Evolutionary conservation across 331 rosid species (phyloP).

Genomic region (Quercus lobata): DNA sequence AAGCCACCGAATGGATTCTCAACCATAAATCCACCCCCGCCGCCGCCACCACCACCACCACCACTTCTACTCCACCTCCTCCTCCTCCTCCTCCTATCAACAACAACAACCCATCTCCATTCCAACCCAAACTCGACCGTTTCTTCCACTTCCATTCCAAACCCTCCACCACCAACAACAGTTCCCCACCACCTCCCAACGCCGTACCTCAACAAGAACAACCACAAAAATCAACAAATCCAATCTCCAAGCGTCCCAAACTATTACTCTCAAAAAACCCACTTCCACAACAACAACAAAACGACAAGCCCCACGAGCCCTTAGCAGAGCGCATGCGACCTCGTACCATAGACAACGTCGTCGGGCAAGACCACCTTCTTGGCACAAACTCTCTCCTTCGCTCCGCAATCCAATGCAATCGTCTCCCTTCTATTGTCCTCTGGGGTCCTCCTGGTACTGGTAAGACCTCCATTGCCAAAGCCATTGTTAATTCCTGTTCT

Average conservation of each 20-base stretch:
- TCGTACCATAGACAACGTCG: constrained; percentile 50
- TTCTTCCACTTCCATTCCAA: constrained; percentile 51
- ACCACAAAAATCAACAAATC: background rate
- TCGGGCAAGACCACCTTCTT: constrained; percentile 78
- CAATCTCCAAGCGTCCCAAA: constrained; percentile 41
- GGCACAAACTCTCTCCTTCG: constrained; percentile 56
- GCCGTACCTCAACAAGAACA: background rate
- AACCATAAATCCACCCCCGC: constrained; percentile 33
- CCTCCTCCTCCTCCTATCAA: background rate
- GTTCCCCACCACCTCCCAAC: background rate
- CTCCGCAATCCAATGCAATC: constrained; percentile 52
- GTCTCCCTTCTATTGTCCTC: constrained; percentile 63
- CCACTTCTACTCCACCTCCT: background rate
- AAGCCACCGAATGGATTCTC: constrained; percentile 90
- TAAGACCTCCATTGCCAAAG: constrained; percentile 77
- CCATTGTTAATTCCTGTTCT: constrained; percentile 48
- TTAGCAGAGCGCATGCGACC: constrained; percentile 81
- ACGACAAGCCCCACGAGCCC: constrained; percentile 34
- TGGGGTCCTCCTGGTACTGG: constrained; percentile 95
- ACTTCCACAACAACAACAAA: background rate
- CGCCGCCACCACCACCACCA: constrained; percentile 20
- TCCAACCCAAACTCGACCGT: constrained; percentile 74
- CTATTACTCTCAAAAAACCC: background rate
- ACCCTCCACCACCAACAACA: background rate
- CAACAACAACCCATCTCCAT: constrained; percentile 6